These are phyloP conservation scores for Flaveria linearis DNA, from an alignment of 129 eudicot genomes.

Conservation along the genomic window DNA sequence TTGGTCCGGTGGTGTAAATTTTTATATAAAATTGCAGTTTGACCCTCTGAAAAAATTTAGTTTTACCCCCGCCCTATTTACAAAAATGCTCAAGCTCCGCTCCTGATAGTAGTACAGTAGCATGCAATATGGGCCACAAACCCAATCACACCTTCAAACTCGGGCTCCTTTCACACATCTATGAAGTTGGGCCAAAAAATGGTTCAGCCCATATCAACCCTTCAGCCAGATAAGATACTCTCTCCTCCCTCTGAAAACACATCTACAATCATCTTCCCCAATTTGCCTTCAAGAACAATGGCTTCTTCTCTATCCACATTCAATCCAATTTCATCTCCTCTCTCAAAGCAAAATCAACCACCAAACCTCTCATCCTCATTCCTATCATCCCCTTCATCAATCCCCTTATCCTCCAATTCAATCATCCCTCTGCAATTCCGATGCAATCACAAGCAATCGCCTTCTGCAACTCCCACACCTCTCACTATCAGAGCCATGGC, in stretches of 20 bases:
- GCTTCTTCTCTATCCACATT: conserved; percentile 38
- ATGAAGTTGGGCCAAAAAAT: conserved; percentile 23
- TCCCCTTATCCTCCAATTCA: conserved; percentile 38
- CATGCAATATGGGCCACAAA: too few relatives aligned
- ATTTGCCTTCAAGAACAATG: conserved; percentile 9
- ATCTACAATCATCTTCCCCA: conserved; percentile 29
- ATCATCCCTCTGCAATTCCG: conserved; percentile 32
- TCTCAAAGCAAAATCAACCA: conserved; percentile 28
- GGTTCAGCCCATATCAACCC: not conserved
- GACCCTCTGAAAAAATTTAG: too few relatives aligned
- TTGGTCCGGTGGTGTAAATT: too few relatives aligned
- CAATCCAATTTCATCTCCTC: conserved; percentile 25
- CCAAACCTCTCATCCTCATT: conserved; percentile 32
- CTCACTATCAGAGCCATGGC: conserved; percentile 82
- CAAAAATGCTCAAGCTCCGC: too few relatives aligned
- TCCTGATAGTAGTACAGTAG: too few relatives aligned
- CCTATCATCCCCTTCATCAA: conserved; percentile 31
- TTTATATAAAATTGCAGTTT: too few relatives aligned
- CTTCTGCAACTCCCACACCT: conserved; percentile 36
- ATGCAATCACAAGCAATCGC: conserved; percentile 24
- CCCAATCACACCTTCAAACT: too few relatives aligned
- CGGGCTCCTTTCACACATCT: not conserved
- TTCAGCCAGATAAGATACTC: conserved; percentile 30
- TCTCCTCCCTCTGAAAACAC: not conserved
- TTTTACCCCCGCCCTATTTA: too few relatives aligned